Base-by-base conservation (phyloP, 805 yeast genomes). In the Jamesozyma hellenica region DNA sequence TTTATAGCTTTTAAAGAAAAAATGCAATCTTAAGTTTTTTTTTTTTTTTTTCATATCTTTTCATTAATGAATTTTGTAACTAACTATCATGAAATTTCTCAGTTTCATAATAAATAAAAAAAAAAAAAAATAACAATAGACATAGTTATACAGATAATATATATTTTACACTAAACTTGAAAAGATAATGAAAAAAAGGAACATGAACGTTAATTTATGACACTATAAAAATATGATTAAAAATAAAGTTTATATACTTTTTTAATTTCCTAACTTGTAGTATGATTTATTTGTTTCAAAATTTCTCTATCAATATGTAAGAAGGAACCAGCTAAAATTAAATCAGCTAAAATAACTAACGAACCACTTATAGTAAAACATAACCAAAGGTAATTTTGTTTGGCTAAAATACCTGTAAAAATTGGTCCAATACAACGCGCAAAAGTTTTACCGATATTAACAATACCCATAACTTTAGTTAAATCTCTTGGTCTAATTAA, bases 351-450 rank as follows among this genome's bases (percentile, higher is more conserved):
- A 2, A 71, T 41, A 6, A 79, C 67, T 4, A 77, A 63, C 15
- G 68, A 64, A 21, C 66, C 63, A 26, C 80, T 70, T 12, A 81
- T 71, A 2, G 72, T 44, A 42, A 71, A 81, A 25, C 82, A 74
- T 30, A 64, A 47, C 62, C 71, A 62, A 18, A 81, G 56, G 2
- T 51, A 49, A 1, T 69, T 68, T 9, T 50, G 47, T 19, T 70
- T 69, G 0, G 94, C 92, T 36, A 86, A 62, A 21, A 68, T 59
- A 4, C 96, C 96, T 2, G 94, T 82, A 50, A 82, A 72, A 4
- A 75, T 51, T 1, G 95, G 96, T 0, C 95, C 94, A 10, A 83
- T 56, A 34, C 92, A 76, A 44, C 94, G 69, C 0, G 94, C 94
- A 46, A 83, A 70, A 1, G 95, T 88, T 58, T 86, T 85, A 19